Evolutionary conservation across 805 yeast genomes (phyloP), one percentile per base, ranked within the genome.

Genomic region (Wickerhamiella domercqiae): DNA sequence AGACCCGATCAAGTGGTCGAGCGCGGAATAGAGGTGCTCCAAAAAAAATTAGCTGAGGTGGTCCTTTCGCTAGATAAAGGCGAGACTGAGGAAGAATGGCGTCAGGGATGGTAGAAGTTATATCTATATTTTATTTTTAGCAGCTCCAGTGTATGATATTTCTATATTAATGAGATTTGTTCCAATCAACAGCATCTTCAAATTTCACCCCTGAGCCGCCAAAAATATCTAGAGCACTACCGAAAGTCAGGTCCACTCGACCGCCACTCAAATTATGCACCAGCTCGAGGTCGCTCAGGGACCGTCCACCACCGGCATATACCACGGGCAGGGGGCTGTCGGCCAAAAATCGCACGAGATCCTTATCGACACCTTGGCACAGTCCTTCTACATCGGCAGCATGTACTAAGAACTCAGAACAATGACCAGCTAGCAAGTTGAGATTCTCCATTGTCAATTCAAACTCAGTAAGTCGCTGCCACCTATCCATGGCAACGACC

Each of bases 321-420:
- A 87, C 94, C 3, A 82, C 73, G 24, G 79, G 84, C 2, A 80
- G 65, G 20, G 67, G 70, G 14, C 64, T 57, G 46, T 76, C 72
- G 17, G 83, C 83, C 29, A 90, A 61, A 39, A 68, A 68, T 20
- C 42, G 40, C 4, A 90, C 96, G 31, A 90, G 62, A 14, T 73
- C 70, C 52, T 75, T 75, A 52, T 90, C 99, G 24, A 90, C 80
- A 1, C 99, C 99, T 30, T 73, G 69, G 55, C 98, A 90, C 14
- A 90, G 64, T 0, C 99, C 99, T 59, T 90, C 99, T 3, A 90
- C 97, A 57, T 90, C 98, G 0, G 98, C 99, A 3, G 98, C 98
- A 60, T 90, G 99, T 14, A 90, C 77, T 38, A 90, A 61, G 52
- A 87, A 81, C 59, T 90, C 98, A 45, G 73, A 69, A 50, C 96